These are phyloP conservation scores for Xylaria acuta DNA, from an alignment of 495 filamentous ascomycete genomes.

Conservation along the genomic window DNA sequence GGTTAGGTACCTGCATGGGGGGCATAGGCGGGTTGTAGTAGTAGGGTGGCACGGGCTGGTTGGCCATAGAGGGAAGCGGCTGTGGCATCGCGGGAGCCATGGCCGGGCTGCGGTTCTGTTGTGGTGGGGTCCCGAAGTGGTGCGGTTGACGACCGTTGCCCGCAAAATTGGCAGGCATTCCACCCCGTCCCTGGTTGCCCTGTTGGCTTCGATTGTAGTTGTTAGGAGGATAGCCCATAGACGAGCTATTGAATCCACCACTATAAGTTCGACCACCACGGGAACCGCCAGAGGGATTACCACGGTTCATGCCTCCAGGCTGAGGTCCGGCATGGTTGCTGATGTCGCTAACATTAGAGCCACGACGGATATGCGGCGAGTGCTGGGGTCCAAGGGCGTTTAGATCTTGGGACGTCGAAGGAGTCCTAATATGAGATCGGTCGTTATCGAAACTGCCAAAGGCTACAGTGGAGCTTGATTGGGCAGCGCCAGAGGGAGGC, in stretches of 20 bases:
- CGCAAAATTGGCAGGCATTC: slow-evolving; percentile 69
- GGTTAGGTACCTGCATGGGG: slow-evolving; percentile 66
- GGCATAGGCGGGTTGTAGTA: slow-evolving; percentile 55
- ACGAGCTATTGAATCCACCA: slow-evolving; percentile 65
- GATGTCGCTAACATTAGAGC: slow-evolving; percentile 80
- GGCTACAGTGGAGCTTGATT: slow-evolving; percentile 64
- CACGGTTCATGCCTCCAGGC: slow-evolving; percentile 40
- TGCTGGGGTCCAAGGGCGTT: slow-evolving; percentile 67
- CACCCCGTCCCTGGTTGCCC: slow-evolving; percentile 68
- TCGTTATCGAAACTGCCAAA: slow-evolving; percentile 86
- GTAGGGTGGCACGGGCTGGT: slow-evolving; percentile 59
- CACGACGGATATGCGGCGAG: slow-evolving; percentile 73
- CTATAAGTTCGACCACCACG: slow-evolving; percentile 76
- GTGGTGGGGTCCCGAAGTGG: slow-evolving; percentile 36
- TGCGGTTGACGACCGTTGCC: slow-evolving; percentile 32
- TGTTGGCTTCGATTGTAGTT: slow-evolving; percentile 61
- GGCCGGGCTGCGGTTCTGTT: slow-evolving; percentile 71
- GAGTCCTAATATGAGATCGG: slow-evolving; percentile 62
- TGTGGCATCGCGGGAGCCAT: slow-evolving; percentile 68
- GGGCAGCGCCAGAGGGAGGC: slow-evolving; percentile 74
- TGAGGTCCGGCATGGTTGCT: slow-evolving; percentile 67
- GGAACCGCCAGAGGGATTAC: slow-evolving; percentile 55
- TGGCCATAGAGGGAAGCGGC: slow-evolving; percentile 68
- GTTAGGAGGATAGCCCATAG: slow-evolving; percentile 69
- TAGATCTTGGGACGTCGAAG: slow-evolving; percentile 58